Evolutionary conservation across 495 filamentous ascomycete genomes (phyloP), one percentile per base, ranked within the genome.

Genomic region (Cercophora samala): DNA sequence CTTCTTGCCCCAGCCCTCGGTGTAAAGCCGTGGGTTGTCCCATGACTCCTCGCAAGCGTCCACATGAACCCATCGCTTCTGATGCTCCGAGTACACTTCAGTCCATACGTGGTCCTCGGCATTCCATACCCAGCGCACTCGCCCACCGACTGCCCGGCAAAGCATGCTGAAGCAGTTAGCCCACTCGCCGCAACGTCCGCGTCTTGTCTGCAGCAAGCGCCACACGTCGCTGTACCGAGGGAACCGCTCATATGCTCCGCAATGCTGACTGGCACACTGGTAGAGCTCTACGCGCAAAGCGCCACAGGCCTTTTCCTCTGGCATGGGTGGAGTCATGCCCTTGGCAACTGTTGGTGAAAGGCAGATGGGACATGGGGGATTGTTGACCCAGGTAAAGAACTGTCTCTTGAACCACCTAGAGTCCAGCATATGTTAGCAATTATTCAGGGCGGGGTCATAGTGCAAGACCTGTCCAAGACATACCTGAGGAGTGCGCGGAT

Each of bases 101-200:
- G 93, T 97, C 94, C 95, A 99, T 22, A 97, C 91, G 68, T 96
- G 90, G 76, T 99, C 96, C 78, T 99, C 95, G 32, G 90, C 88
- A 69, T 97, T 97, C 96, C 96, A 99, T 26, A 99, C 92, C 96
- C 96, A 99, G 69, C 95, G 87, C 19, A 97, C 95, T 56, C 96
- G 86, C 46, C 88, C 90, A 37, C 93, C 93, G 29, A 98, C 86
- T 6, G 95, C 95, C 55, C 95, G 87, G 79, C 95, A 98, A 22
- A 99, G 85, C 95, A 99, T 99, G 77, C 90, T 93, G 80, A 99
- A 99, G 80, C 93, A 97, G 77, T 97, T 97, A 63, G 91, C 93
- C 93, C 96, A 99, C 81, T 99, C 95, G 60, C 95, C 96, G 64
- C 86, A 89, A 66, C 95, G 87, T 25, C 95, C 95, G 67, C 89